Conservation (phyloP, 2,329 filamentous ascomycete genomes). For the Hymenoscyphus infarciens region DNA sequence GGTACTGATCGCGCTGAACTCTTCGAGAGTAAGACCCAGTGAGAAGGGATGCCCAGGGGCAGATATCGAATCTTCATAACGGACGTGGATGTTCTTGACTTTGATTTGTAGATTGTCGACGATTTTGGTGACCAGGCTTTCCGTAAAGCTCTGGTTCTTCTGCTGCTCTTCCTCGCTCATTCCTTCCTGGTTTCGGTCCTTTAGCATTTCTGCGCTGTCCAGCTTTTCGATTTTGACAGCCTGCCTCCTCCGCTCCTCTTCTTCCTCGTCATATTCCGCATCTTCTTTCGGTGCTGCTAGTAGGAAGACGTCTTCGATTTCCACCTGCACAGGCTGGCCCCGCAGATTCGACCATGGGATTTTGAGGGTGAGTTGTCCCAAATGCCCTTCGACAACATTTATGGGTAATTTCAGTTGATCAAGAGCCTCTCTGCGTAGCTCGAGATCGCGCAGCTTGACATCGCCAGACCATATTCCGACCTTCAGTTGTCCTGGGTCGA, state of each 20-base stretch:
- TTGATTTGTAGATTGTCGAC: conserved; percentile 98
- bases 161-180: conserved; percentile 94
- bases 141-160: conserved; percentile 96
- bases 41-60: conserved; percentile 94
- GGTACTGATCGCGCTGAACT: conserved; percentile 96
- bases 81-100: conserved; percentile 96
- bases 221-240: conserved; percentile 98
- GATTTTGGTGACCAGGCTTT: conserved; percentile 91
- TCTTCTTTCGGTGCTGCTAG: conserved; percentile 95
- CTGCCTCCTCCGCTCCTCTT: conserved; percentile 82
- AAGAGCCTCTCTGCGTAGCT: conserved; percentile 89
- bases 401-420: conserved; percentile 95
- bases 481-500: conserved; percentile 95
- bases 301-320: conserved; percentile 95
- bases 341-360: conserved; percentile 98
- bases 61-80: conserved; percentile 96
- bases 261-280: conserved; percentile 85
- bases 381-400: conserved; percentile 92
- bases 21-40: conserved; percentile 84
- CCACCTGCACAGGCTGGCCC: conserved; percentile 89
- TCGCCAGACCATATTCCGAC: conserved; percentile 99
- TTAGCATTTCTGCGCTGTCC: conserved; percentile 90
- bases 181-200: conserved; percentile 87
- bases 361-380: conserved; percentile 84
- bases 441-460: conserved; percentile 88